Base-by-base conservation (phyloP, 306 rosid genomes). In the Prunus persica region DNA sequence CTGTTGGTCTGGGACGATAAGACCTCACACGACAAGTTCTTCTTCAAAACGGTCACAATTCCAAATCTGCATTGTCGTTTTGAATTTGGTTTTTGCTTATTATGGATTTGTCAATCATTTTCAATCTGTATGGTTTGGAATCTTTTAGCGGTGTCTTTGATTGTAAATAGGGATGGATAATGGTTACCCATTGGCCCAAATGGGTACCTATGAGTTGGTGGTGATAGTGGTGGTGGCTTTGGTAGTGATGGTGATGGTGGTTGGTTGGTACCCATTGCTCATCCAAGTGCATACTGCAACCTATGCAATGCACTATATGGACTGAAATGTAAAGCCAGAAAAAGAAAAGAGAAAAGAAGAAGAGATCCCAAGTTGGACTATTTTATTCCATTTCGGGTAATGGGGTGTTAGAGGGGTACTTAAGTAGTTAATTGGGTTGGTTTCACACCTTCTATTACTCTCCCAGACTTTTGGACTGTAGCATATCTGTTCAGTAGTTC, bases 1-100 rank as follows among this genome's bases (percentile, higher is more conserved):
- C 54, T 95, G 82, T 77, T 95, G 82, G 74, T 92, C 61, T 95
- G 99, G 99, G 98, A 95, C 82, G 97, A 95, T 62, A 92, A 92
- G 87, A 89, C 97, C 81, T 95, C 99, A 2, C 91, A 87, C 6
- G 93, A 92, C 73, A 89, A 82, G 76, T 9, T 84, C 65, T 67
- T 83, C 69, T 69, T 92, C 72, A 85, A 85, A 68, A 72, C 96
- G 91, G 97, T 92, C 78, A 76, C 88, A 14, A 32, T 70, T 58
- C 55, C 49, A 24, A 60, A 60, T 38, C 63, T 65, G 34, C 66
- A 30, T 34, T 74, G n/a, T 67, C 30, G 8, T 24, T 58, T 49
- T 65, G 41, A 41, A 9, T 18, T 30, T 9, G 1, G 5, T 41
- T 22, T 32, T 67, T 71, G 41, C 24, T 30, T 52, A 56, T n/a